A percentile compares a stretch with the other conserved stretches of the same genome.
Conservation (phyloP, 345 rosid genomes). For the Arabis alpina region DNA sequence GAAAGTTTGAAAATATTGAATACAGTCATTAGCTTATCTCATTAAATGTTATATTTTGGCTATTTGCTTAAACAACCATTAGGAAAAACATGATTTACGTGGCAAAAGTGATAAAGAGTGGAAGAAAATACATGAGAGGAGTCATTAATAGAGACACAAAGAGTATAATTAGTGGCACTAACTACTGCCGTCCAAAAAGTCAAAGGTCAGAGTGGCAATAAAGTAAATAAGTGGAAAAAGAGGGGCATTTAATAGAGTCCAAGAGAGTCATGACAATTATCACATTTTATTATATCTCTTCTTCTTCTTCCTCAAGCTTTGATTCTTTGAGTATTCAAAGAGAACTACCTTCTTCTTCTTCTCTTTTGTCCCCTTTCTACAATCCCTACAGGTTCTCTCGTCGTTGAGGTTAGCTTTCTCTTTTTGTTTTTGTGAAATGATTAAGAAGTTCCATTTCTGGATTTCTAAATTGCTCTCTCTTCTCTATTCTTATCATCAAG, state of each 20-base stretch:
- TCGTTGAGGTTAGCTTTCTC: slow-evolving; percentile 35
- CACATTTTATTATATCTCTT: slow-evolving; percentile 30
- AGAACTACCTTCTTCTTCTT: slow-evolving; percentile 33
- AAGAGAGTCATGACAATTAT: slow-evolving; percentile 38
- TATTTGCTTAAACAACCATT: no score
- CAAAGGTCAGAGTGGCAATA: slow-evolving; percentile 32
- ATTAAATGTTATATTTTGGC: no score
- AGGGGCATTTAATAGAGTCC: slow-evolving; percentile 1
- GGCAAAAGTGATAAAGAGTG: slow-evolving; percentile 14
- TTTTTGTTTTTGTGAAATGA: neutral
- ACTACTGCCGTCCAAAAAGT: slow-evolving; percentile 34
- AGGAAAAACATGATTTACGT: neutral
- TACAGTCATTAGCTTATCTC: no score
- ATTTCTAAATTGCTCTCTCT: neutral
- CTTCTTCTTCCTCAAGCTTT: slow-evolving; percentile 34
- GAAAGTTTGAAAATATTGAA: no score
- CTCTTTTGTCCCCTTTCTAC: slow-evolving; percentile 21
- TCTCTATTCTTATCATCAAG: neutral
- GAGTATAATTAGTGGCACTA: neutral
- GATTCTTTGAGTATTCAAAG: slow-evolving; percentile 27
- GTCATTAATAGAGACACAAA: slow-evolving; percentile 17
- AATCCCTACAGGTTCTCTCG: slow-evolving; percentile 22
- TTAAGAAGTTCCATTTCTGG: slow-evolving; percentile 21
- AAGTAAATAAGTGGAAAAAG: neutral
- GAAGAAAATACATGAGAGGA: neutral